Conservation (phyloP, 108 stramenopile species). For the Chaetoceros muelleri region DNA sequence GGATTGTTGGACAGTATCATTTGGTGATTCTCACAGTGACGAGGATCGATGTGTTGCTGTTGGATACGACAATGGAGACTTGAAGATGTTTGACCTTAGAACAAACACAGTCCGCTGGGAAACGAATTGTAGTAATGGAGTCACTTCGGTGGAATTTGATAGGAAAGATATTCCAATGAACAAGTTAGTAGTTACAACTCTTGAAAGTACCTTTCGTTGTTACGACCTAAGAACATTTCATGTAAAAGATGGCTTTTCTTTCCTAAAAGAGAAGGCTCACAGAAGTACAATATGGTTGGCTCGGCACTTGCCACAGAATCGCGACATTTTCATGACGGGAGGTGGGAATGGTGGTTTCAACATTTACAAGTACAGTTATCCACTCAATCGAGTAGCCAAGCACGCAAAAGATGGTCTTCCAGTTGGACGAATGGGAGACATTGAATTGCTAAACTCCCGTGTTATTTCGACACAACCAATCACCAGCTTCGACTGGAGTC, state of each 20-base stretch:
- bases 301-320: constrained; percentile 76
- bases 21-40: constrained; percentile 73
- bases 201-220: constrained; percentile 74
- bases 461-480: constrained; percentile 85
- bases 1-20: constrained; percentile 86
- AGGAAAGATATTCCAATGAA: constrained; percentile 88
- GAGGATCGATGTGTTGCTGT: constrained; percentile 72
- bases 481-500: constrained; percentile 76
- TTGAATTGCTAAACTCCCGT: constrained; percentile 67
- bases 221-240: constrained; percentile 76
- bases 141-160: constrained; percentile 79
- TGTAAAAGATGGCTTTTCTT: constrained; percentile 61
- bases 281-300: constrained; percentile 64
- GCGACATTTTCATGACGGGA: constrained; percentile 76
- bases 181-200: constrained; percentile 73
- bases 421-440: constrained; percentile 57
- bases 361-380: constrained; percentile 81
- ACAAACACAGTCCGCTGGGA: constrained; percentile 71
- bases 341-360: constrained; percentile 85
- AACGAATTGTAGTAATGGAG: constrained; percentile 74
- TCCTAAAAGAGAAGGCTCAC: constrained; percentile 63
- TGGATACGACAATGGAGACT: constrained; percentile 88
- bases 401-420: constrained; percentile 51
- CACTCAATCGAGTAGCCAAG: constrained; percentile 34
- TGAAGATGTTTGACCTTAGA: constrained; percentile 75